Evolutionary conservation across 2,329 filamentous ascomycete species (phyloP), one percentile per base, ranked within the genome.

Genomic region (Capronia coronata): DNA sequence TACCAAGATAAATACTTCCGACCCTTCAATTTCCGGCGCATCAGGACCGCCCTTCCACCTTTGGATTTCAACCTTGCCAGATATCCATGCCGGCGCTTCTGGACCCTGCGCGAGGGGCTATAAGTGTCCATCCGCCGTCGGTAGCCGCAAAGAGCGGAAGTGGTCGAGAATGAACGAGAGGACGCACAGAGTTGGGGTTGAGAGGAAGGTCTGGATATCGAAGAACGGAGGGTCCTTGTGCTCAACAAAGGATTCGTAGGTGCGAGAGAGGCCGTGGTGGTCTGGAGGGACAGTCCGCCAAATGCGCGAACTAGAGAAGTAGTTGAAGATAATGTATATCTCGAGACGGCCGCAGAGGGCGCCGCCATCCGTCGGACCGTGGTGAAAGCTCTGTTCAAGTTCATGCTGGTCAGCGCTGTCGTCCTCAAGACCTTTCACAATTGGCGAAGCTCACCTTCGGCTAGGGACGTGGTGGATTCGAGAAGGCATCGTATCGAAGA

Each of bases 31-130:
- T 70, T 67, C 63, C 79, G 69, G 62, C 78, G 69, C 65, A 71
- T 72, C 56, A 83, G 57, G 42, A 75, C 68, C 63, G 72, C 72
- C 60, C 75, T 67, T 19, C 80, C 80, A 44, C 71, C 75, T 61
- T 73, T 71, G 18, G 71, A 71, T 61, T 69, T 69, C 53, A 79
- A 56, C 59, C 80, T 65, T 8, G 73, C 67, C 52, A 83, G 62
- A 60, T 80, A 83, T 2, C 79, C 79, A 66, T 80, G 76, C 59
- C 79, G 71, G 55, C 80, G 70, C 68, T 83, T 83, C 63, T 80
- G 71, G 35, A 81, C 76, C 38, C 74, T 62, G 55, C 81, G 76
- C 43, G 75, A 79, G 8, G 79, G 78, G 48, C 77, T 76, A 61
- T 73, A 82, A 35, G 80, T 83, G 49, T 75, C 67, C 13, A 35